A percentile compares a stretch with the other conserved stretches of the same genome.
Conservation (phyloP, 1,284 basidiomycete genomes). For the Leccinum angustisporum region DNA sequence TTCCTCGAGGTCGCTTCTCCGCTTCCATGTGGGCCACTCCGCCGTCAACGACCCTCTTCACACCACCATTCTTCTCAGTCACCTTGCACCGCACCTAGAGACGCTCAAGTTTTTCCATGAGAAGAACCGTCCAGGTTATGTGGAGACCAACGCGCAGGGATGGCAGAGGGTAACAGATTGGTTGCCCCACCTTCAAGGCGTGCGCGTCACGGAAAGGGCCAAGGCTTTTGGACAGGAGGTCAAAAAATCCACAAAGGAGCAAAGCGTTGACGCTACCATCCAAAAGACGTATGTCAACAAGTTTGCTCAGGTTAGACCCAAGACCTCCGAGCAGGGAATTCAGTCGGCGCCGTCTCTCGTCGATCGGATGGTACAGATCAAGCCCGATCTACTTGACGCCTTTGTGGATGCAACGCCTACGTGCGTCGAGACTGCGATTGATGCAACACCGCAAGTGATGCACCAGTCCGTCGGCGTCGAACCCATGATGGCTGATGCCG, state of each 20-base stretch:
- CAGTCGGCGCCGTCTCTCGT: slow-evolving; percentile 52
- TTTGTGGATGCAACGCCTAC: slow-evolving; percentile 46
- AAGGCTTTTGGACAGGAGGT: slow-evolving; percentile 38
- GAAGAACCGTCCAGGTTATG: slow-evolving; percentile 65
- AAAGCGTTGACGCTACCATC: slow-evolving; percentile 57
- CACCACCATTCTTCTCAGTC: slow-evolving; percentile 67
- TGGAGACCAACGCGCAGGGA: slow-evolving; percentile 60
- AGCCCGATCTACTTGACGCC: slow-evolving; percentile 41
- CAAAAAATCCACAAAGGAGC: slow-evolving; percentile 38
- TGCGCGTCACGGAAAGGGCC: slow-evolving; percentile 60
- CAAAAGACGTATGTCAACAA: slow-evolving; percentile 42
- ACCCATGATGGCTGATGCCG: slow-evolving; percentile 29
- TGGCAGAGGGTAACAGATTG: slow-evolving; percentile 70
- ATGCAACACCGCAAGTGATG: slow-evolving; percentile 35
- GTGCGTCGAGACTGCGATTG: slow-evolving; percentile 32
- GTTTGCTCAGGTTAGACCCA: slow-evolving; percentile 49
- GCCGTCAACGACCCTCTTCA: slow-evolving; percentile 66
- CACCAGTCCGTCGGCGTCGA: slow-evolving; percentile 43
- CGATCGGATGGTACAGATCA: slow-evolving; percentile 46
- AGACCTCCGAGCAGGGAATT: slow-evolving; percentile 42
- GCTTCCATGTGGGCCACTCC: slow-evolving; percentile 72
- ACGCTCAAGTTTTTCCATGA: slow-evolving; percentile 72
- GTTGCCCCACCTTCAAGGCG: slow-evolving; percentile 64
- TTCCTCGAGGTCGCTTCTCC: slow-evolving; percentile 62
- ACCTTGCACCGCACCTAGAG: slow-evolving; percentile 69